Percentiles rank a stretch among this genome's conserved stretches.
Conservation (phyloP, 768 basidiomycete species). For the Boletus reticulatus region DNA sequence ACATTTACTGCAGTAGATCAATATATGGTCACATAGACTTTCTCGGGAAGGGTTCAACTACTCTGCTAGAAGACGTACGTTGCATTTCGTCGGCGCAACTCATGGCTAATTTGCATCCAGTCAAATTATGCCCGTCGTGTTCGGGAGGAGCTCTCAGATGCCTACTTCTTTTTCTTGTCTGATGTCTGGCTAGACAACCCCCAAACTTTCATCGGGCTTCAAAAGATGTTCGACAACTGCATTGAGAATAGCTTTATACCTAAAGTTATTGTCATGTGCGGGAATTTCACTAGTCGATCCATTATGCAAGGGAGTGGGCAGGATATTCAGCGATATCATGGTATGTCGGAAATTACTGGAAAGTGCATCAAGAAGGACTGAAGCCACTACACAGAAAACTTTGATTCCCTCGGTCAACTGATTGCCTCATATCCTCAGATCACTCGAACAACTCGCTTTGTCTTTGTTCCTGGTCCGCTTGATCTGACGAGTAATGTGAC, state of each 20-base stretch:
- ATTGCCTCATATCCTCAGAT: conserved; percentile 80
- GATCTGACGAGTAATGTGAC: conserved; percentile 82
- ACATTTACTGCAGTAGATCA: conserved; percentile 48
- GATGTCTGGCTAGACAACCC: conserved; percentile 96
- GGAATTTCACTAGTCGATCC: conserved; percentile 88
- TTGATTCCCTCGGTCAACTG: conserved; percentile 82
- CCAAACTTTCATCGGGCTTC: conserved; percentile 73
- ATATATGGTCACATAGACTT: conserved; percentile 98
- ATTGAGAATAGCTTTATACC: conserved; percentile 87
- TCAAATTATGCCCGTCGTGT: conserved; percentile 60
- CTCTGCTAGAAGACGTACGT: conserved; percentile 85
- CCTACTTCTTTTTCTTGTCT: conserved; percentile 90
- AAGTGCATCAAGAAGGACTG: neutral
- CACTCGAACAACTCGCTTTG: conserved; percentile 78
- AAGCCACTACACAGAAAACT: conserved; percentile 61
- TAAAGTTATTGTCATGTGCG: conserved; percentile 87
- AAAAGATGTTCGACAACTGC: conserved; percentile 87
- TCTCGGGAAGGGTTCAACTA: conserved; percentile 90
- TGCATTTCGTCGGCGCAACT: neutral
- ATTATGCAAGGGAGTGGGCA: conserved; percentile 75
- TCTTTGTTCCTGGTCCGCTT: conserved; percentile 92
- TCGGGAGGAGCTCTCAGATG: conserved; percentile 66
- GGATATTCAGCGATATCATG: conserved; percentile 83
- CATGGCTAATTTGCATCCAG: conserved; percentile 35
- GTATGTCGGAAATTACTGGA: conserved; percentile 36